These are phyloP conservation scores for Curvularia eragrostidis DNA, from an alignment of 2,329 filamentous ascomycete genomes.

Conservation along the genomic window DNA sequence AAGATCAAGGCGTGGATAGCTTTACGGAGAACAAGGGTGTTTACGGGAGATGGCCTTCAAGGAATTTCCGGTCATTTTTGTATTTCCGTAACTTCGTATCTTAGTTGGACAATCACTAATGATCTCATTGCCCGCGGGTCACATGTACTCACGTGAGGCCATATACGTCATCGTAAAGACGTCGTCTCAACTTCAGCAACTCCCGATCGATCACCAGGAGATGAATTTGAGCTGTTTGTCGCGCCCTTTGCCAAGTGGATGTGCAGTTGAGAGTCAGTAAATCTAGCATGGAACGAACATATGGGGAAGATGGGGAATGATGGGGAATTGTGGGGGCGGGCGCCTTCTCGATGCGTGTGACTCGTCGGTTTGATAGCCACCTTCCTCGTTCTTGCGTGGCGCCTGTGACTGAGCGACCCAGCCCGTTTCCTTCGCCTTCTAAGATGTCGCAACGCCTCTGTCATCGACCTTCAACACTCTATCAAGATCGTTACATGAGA, in stretches of 20 bases:
- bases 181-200: neutral
- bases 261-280: neutral
- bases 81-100: too few relatives aligned
- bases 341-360: slow-evolving; percentile 31
- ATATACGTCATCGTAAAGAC: slow-evolving; percentile 2
- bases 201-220: neutral
- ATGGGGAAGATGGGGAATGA: slow-evolving; percentile 1
- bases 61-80: neutral
- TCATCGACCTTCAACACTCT: slow-evolving; percentile 14
- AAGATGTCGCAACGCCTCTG: slow-evolving; percentile 20
- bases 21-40: neutral
- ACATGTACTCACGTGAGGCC: neutral
- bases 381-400: slow-evolving; percentile 35
- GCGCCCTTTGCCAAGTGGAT: neutral
- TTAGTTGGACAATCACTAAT: neutral
- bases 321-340: slow-evolving; percentile 14
- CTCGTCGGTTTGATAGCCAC: slow-evolving; percentile 28
- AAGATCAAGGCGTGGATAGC: neutral
- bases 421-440: slow-evolving; percentile 16
- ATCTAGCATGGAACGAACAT: slow-evolving; percentile 1
- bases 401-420: slow-evolving; percentile 20
- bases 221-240: neutral
- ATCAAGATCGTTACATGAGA: slow-evolving; percentile 23
- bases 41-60: neutral
- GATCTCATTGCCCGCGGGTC: neutral